These are phyloP conservation scores for Mallotus nudiflorus DNA, from an alignment of 345 rosid species.

Conservation along the genomic window DNA sequence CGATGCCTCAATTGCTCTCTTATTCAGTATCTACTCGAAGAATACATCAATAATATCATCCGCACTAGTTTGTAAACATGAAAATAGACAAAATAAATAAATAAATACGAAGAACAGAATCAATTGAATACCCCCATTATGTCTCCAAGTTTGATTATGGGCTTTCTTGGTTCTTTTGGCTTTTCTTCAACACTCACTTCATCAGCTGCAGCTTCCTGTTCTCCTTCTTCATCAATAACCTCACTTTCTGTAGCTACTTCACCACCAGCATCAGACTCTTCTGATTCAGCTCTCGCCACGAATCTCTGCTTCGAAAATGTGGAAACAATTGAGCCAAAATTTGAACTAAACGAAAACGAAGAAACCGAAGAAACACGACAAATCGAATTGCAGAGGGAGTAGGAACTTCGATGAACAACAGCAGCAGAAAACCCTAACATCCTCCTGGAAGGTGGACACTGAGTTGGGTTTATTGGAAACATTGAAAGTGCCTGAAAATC, in stretches of 20 bases:
- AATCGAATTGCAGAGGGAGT: conserved; percentile 20
- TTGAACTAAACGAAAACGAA: conserved; percentile 25
- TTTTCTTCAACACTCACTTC: conserved; percentile 27
- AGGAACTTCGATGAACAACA: conserved; percentile 26
- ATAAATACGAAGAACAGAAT: no score
- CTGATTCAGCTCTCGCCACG: conserved; percentile 58
- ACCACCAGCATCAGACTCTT: conserved; percentile 39
- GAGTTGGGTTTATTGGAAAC: conserved; percentile 47
- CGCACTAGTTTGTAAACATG: background rate
- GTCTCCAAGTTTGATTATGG: conserved; percentile 61
- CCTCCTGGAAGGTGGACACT: conserved; percentile 23
- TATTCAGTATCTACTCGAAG: conserved; percentile 65
- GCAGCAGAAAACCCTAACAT: conserved; percentile 48
- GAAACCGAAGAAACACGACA: conserved; percentile 36
- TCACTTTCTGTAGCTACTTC: conserved; percentile 30
- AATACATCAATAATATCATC: conserved; percentile 2
- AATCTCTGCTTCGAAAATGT: conserved; percentile 39
- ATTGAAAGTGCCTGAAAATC: conserved; percentile 50
- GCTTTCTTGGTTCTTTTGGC: conserved; percentile 49
- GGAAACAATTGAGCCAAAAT: conserved; percentile 28
- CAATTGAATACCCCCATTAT: conserved; percentile 82
- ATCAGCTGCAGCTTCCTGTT: conserved; percentile 23
- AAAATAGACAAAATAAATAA: background rate
- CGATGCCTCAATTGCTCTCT: conserved; percentile 72
- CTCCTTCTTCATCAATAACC: conserved; percentile 28